phyloP scores from a whole-genome alignment of 2,329 filamentous ascomycete species.

The Xylariaceae sp. region DNA sequence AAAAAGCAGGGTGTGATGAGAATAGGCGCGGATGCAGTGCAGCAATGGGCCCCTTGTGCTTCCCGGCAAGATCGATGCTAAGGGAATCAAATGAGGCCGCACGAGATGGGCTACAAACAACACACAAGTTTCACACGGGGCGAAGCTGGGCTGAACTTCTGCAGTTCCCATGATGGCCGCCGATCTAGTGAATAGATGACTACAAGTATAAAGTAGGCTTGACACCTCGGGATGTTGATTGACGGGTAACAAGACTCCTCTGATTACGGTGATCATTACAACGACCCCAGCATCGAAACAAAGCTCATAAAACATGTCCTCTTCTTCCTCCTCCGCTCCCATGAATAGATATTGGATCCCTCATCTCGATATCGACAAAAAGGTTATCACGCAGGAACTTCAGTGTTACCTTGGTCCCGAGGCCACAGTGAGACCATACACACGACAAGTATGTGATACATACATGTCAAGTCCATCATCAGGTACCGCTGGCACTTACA shows the following conservation, averaged over 20 bases:
- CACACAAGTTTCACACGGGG: conserved; percentile 14
- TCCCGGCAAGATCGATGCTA: conserved; percentile 10
- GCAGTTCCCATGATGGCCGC: conserved; percentile 15
- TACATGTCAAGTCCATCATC: conserved; percentile 19
- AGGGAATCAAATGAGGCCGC: conserved; percentile 16
- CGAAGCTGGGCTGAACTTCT: conserved; percentile 5
- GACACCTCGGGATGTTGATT: conserved; percentile 12
- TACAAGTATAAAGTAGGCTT: conserved; percentile 17
- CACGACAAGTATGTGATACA: conserved; percentile 44
- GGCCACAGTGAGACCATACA: conserved; percentile 53
- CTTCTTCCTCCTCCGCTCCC: conserved; percentile 33
- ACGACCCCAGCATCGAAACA: conserved; percentile 1
- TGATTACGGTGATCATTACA: conserved; percentile 3
- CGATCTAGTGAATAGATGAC: not conserved
- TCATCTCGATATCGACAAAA: conserved; percentile 54
- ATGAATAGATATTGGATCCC: conserved; percentile 60
- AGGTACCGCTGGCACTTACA: conserved; percentile 22
- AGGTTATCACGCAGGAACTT: conserved; percentile 54
- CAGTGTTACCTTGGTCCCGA: conserved; percentile 55
- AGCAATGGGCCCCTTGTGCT: conserved; percentile 8
- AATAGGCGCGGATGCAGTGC: conserved; percentile 23
- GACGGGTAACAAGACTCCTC: conserved; percentile 7
- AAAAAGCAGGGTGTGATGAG: conserved; percentile 4
- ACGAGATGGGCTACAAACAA: conserved; percentile 9
- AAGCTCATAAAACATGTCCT: conserved; percentile 31